Percentiles rank a stretch among this genome's conserved stretches.
Evolutionary conservation across 495 filamentous ascomycete genomes (phyloP).

Genomic region (Lophium mytilinum): DNA sequence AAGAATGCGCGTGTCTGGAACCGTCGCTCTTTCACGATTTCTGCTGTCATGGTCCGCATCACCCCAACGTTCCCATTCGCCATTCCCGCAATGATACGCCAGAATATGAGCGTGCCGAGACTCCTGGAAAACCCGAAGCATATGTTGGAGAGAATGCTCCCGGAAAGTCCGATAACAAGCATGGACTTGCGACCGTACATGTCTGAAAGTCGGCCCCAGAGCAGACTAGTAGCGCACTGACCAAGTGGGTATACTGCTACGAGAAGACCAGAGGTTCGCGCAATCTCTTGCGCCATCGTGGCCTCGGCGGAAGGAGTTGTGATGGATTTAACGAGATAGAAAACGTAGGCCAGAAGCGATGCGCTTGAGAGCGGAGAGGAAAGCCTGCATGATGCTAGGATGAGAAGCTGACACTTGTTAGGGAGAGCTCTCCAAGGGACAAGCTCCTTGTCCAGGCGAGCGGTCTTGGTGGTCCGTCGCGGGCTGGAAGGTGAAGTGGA

Average conservation of each 20-base stretch:
- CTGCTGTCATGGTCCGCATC: conserved; percentile 60
- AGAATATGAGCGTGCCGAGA: conserved; percentile 63
- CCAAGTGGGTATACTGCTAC: conserved; percentile 68
- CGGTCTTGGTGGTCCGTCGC: not conserved
- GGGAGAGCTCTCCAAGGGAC: conserved; percentile 43
- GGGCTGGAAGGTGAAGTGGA: not conserved
- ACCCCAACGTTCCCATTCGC: conserved; percentile 65
- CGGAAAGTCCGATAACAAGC: conserved; percentile 59
- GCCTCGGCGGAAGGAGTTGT: conserved; percentile 19
- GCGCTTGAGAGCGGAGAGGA: conserved; percentile 68
- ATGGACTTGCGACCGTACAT: conserved; percentile 63
- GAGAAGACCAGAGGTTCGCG: conserved; percentile 63
- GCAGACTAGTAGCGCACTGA: conserved; percentile 68
- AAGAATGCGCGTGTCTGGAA: conserved; percentile 74
- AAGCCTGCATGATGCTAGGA: conserved; percentile 60
- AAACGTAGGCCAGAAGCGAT: conserved; percentile 54
- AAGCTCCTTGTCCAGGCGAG: too few species aligned
- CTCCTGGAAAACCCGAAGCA: conserved; percentile 69
- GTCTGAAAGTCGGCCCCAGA: conserved; percentile 71
- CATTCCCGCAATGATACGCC: conserved; percentile 61
- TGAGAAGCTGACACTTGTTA: conserved; percentile 58
- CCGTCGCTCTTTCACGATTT: conserved; percentile 52
- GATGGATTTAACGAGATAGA: conserved; percentile 43
- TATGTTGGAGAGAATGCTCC: conserved; percentile 62
- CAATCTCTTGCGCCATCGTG: conserved; percentile 38